Evolutionary conservation across 352 stramenopile species (phyloP).

Genomic region (Pilasporangium apinafurcum): DNA sequence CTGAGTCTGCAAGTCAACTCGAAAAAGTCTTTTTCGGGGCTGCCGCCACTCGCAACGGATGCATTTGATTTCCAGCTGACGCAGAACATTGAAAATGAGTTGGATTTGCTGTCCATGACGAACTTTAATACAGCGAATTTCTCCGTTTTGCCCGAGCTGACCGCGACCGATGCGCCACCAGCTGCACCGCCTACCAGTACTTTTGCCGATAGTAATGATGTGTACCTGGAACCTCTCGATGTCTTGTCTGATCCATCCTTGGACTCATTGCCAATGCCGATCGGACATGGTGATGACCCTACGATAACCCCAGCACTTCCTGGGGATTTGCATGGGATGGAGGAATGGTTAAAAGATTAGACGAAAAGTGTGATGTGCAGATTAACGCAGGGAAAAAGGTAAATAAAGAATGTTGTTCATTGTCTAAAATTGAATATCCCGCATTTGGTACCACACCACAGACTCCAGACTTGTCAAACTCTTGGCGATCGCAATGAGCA

Average conservation of each 20-base stretch:
- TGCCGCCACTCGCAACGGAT: conserved; percentile 51
- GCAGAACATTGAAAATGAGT: conserved; percentile 73
- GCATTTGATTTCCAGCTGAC: conserved; percentile 74
- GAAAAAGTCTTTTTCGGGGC: conserved; percentile 54
- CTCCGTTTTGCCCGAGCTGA: conserved; percentile 7
- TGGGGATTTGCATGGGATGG: conserved; percentile 69
- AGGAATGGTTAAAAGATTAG: conserved; percentile 78
- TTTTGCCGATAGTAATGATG: conserved; percentile 12
- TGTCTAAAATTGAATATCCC: not conserved
- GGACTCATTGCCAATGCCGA: conserved; percentile 60
- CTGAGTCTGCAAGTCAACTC: conserved; percentile 57
- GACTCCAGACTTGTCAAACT: no score
- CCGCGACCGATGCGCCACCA: not conserved
- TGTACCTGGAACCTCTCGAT: conserved; percentile 44
- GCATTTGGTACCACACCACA: no score
- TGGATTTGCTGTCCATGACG: conserved; percentile 70
- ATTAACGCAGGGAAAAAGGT: not conserved
- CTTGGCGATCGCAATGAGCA: not conserved
- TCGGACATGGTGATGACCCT: conserved; percentile 41
- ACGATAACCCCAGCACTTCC: conserved; percentile 43
- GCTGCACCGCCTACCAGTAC: not conserved
- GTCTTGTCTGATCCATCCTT: conserved; percentile 45
- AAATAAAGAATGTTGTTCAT: not conserved
- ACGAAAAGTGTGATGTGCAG: conserved; percentile 8
- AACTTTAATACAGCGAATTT: conserved; percentile 30